Evolutionary conservation across 2,329 filamentous ascomycete species (phyloP), one percentile per base, ranked within the genome.

Genomic region (Colletotrichum caudatum): DNA sequence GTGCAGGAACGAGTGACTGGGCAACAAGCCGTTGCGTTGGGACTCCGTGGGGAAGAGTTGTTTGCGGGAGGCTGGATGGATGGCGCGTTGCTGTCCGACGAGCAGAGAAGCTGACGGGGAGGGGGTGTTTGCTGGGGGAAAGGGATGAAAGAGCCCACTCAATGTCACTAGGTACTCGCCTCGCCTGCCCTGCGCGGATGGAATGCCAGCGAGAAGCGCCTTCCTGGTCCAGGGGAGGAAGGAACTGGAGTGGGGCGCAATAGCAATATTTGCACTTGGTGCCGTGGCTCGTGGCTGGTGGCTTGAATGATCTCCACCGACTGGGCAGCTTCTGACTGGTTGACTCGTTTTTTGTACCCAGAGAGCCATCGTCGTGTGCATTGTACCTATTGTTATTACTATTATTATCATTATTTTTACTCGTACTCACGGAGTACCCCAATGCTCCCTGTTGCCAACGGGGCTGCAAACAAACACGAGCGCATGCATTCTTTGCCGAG

Each of bases 91-190:
- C 70, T 71, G 70, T 60, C 67, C 70, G 61, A 72, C 70, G 61
- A 71, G 44, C 48, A 71, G 61, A 37, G 46, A 26, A 69, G 58
- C 35, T 62, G 64, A 58, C 33, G 33, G 64, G 35, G 72, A 68
- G 69, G 58, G 74, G 64, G 65, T 67, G 76, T 78, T 77, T 76
- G 75, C 48, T 71, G 75, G 76, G 75, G 76, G 74, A 77, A 78
- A 77, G 61, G 67, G 51, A 74, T 71, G 65, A 66, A 73, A 64
- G 62, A 64, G 46, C 39, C 59, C 62, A 66, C 67, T 20, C 53
- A 6, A 20, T 53, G 35, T 23, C 33, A 37, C 64, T 51, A 16
- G n/a, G n/a, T n/a, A n/a, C n/a, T n/a, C n/a, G n/a, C n/a, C 41
- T 5, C 6, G 29, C 29, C 39, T 44, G 16, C 41, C 20, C 41